Percentiles rank a stretch among this genome's conserved stretches.
Evolutionary conservation across 2,329 filamentous ascomycete genomes (phyloP).

Genomic region (Hypoxylon sp.): DNA sequence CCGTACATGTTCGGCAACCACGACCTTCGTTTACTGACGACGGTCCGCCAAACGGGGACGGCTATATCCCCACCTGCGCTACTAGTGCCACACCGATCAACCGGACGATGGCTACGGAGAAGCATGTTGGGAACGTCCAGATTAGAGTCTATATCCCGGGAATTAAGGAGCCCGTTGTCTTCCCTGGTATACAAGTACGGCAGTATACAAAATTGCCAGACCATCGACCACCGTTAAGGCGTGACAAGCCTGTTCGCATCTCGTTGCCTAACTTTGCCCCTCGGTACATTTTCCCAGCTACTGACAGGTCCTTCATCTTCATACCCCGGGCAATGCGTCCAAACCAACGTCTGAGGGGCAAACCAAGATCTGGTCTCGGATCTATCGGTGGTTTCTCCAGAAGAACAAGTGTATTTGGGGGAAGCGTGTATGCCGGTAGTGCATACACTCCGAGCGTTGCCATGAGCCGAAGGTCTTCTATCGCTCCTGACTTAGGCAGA

Average conservation of each 20-base stretch:
- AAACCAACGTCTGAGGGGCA: slow-evolving; percentile 84
- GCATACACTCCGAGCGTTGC: slow-evolving; percentile 88
- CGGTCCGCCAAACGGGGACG: slow-evolving; percentile 69
- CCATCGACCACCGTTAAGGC: slow-evolving; percentile 91
- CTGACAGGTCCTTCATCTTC: slow-evolving; percentile 96
- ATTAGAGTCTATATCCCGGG: slow-evolving; percentile 85
- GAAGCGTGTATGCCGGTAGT: slow-evolving; percentile 77
- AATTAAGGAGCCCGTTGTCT: slow-evolving; percentile 79
- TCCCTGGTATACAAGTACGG: slow-evolving; percentile 84
- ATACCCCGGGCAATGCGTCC: slow-evolving; percentile 94
- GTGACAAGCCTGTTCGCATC: slow-evolving; percentile 96
- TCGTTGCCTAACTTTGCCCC: slow-evolving; percentile 85
- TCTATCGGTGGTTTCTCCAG: slow-evolving; percentile 79
- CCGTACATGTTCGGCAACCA: slow-evolving; percentile 58
- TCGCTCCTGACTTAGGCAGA: slow-evolving; percentile 74
- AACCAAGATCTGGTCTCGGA: slow-evolving; percentile 79
- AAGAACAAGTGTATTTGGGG: slow-evolving; percentile 85
- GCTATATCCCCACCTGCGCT: slow-evolving; percentile 69
- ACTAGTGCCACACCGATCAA: slow-evolving; percentile 77
- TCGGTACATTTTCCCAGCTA: slow-evolving; percentile 91
- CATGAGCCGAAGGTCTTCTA: slow-evolving; percentile 91
- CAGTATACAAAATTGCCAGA: slow-evolving; percentile 95
- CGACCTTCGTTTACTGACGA: slow-evolving; percentile 63
- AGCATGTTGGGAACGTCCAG: slow-evolving; percentile 85
- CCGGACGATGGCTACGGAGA: slow-evolving; percentile 85